Base-by-base conservation (phyloP, 2,329 filamentous ascomycete genomes). In the Blastomyces percursus region DNA sequence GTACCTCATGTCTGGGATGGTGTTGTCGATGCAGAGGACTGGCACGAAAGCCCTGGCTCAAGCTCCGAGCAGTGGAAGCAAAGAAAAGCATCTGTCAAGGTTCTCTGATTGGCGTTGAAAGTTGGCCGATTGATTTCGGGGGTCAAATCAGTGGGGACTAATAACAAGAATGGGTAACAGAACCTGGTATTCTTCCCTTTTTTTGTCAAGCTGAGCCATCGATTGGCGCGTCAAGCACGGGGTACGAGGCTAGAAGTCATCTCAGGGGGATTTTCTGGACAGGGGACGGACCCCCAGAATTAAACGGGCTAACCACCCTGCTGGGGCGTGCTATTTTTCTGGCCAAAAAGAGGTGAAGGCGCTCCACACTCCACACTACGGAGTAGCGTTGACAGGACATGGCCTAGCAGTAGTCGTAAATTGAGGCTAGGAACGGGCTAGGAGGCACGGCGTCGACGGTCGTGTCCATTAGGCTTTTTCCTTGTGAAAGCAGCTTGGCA, bases 361-460 rank as follows among this genome's bases (percentile, higher is more conserved):
- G 54, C 35, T 42, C 54, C 54, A 40, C 54, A 21, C 12, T 38
- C n/a, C n/a, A n/a, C n/a, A n/a, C n/a, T n/a, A n/a, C n/a, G n/a
- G n/a, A n/a, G n/a, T n/a, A 44, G 38, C 55, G 55, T 58, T 58
- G 55, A 58, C 38, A 30, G 14, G 35, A 21, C 24, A 38, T 44
- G 21, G 44, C 44, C 35, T 21, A 58, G 38, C 40, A 38, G 12
- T n/a, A 35, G 55, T 38, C 35, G 56, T n/a, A n/a, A n/a, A n/a
- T 2, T 30, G 44, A 50, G 27, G 1, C n/a, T 40, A 59, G 40
- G 27, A 59, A 35, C 57, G 42, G 57, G 40, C 57, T 16, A 59
- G 40, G 30, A 59, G n/a, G n/a, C n/a, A 59, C 57, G 57, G 57
- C 57, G 40, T 35, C 57, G 50, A 59, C 57, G 57, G n/a, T 32